Conservation (phyloP, 1,284 basidiomycete genomes). For the Bjerkandera adusta region DNA sequence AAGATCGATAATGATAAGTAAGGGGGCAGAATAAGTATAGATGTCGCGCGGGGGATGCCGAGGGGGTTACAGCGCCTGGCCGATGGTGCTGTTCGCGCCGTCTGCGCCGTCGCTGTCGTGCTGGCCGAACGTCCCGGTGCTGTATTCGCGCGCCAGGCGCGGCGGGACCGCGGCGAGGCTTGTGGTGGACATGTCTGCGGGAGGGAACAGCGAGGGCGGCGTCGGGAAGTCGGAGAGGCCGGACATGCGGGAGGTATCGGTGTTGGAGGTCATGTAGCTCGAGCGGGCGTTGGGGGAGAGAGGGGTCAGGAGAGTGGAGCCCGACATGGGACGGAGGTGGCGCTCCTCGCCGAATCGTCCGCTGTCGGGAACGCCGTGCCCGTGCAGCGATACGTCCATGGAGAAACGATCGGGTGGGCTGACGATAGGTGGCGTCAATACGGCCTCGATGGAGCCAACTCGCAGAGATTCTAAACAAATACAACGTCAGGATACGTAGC, state of each 20-base stretch:
- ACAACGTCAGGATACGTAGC: slow-evolving; percentile 17
- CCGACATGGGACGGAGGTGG: slow-evolving; percentile 20
- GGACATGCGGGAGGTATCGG: slow-evolving; percentile 59
- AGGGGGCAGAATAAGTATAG: no score
- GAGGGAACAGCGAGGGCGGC: slow-evolving; percentile 40
- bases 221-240: slow-evolving; percentile 72
- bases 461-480: slow-evolving; percentile 41
- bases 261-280: slow-evolving; percentile 66
- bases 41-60: no score
- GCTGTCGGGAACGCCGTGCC: slow-evolving; percentile 17
- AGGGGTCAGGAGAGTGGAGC: slow-evolving; percentile 38
- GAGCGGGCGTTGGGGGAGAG: slow-evolving; percentile 49
- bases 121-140: slow-evolving; percentile 26
- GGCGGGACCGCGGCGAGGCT: slow-evolving; percentile 7
- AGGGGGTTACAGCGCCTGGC: slow-evolving; percentile 26
- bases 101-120: slow-evolving; percentile 14
- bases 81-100: slow-evolving; percentile 19
- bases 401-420: slow-evolving; percentile 41
- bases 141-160: slow-evolving; percentile 24
- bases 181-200: slow-evolving; percentile 14
- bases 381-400: slow-evolving; percentile 28
- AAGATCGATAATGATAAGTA: no score
- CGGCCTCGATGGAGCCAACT: slow-evolving; percentile 50
- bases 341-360: slow-evolving; percentile 10
- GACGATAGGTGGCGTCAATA: slow-evolving; percentile 47